Evolutionary conservation across 768 basidiomycete species (phyloP).

Genomic region (Fomitopsis serialis): DNA sequence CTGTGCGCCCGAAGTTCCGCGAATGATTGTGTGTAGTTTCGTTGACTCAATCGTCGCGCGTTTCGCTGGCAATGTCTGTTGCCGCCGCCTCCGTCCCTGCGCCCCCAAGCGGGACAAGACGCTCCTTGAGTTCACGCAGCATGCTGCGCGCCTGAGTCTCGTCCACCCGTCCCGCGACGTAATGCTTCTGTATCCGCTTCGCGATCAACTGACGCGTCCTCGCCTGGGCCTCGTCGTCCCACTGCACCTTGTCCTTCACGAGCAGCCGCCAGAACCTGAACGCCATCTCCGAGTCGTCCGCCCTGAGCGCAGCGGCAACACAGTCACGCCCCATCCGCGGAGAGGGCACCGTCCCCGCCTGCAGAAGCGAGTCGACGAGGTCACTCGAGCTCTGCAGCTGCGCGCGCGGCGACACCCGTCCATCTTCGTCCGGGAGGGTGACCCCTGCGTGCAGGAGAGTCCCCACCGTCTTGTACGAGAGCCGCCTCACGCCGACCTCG

Average conservation of each 20-base stretch:
- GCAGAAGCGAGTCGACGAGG: slow-evolving; percentile 34
- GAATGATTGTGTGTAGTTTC: too few species aligned
- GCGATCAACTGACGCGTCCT: slow-evolving; percentile 38
- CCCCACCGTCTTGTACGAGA: slow-evolving; percentile 46
- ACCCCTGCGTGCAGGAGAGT: slow-evolving; percentile 42
- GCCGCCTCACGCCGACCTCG: slow-evolving; percentile 25
- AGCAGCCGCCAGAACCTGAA: slow-evolving; percentile 56
- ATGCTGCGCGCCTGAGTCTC: slow-evolving; percentile 21
- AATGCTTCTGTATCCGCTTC: slow-evolving; percentile 25
- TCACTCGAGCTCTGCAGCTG: slow-evolving; percentile 38
- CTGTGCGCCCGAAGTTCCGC: too few species aligned
- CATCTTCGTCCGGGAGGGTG: slow-evolving; percentile 7
- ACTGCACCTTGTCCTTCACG: slow-evolving; percentile 34
- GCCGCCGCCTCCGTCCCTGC: background rate
- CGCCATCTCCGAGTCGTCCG: slow-evolving; percentile 45
- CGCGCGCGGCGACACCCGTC: slow-evolving; percentile 14
- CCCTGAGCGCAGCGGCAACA: slow-evolving; percentile 42
- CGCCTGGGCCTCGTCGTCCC: slow-evolving; percentile 43
- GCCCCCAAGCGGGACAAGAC: background rate
- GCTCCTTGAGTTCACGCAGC: slow-evolving; percentile 26
- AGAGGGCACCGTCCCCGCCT: slow-evolving; percentile 33
- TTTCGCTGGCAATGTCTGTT: background rate
- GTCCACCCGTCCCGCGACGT: slow-evolving; percentile 22
- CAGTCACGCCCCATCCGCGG: slow-evolving; percentile 48
- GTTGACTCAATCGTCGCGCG: too few species aligned